These are phyloP conservation scores for Lachancea lanzarotensis DNA, from an alignment of 805 yeast genomes.

Conservation along the genomic window DNA sequence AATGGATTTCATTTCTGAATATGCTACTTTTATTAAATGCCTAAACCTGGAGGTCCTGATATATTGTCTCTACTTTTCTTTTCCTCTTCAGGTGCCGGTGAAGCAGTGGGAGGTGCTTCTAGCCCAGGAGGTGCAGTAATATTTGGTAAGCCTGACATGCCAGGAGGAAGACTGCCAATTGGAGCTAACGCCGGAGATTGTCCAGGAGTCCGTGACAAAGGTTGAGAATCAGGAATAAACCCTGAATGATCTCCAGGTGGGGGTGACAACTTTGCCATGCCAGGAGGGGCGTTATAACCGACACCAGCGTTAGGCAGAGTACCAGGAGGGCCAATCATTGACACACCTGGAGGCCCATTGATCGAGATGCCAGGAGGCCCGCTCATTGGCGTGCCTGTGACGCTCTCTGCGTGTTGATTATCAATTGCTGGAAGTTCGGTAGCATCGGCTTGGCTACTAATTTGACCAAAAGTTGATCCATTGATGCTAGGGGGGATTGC, in stretches of 20 bases:
- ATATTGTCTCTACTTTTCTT: not conserved
- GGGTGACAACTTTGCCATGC: conserved; percentile 13
- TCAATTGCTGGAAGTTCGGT: not conserved
- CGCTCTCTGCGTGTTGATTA: not conserved
- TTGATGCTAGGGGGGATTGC: not conserved
- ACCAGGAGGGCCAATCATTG: conserved; percentile 6
- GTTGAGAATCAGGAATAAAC: not conserved
- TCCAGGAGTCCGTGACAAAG: too few relatives aligned
- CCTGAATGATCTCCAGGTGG: conserved; percentile 12
- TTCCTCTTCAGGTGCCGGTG: conserved; percentile 2
- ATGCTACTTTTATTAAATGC: conserved; percentile 8
- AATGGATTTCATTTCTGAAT: conserved; percentile 2
- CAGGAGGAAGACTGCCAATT: conserved; percentile 6
- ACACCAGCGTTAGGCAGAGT: too few relatives aligned
- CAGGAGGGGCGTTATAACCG: too few relatives aligned
- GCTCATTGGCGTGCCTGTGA: not conserved
- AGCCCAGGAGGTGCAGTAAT: conserved; percentile 7
- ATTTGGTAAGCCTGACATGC: conserved; percentile 11
- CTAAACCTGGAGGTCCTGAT: conserved; percentile 25
- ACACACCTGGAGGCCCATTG: not conserved
- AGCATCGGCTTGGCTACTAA: not conserved
- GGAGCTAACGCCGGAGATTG: too few relatives aligned
- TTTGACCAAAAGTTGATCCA: not conserved
- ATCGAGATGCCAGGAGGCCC: conserved; percentile 1
- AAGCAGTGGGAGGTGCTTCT: not conserved